Conservation (phyloP, 2,329 filamentous ascomycete species). For the Pseudogymnoascus sp. region DNA sequence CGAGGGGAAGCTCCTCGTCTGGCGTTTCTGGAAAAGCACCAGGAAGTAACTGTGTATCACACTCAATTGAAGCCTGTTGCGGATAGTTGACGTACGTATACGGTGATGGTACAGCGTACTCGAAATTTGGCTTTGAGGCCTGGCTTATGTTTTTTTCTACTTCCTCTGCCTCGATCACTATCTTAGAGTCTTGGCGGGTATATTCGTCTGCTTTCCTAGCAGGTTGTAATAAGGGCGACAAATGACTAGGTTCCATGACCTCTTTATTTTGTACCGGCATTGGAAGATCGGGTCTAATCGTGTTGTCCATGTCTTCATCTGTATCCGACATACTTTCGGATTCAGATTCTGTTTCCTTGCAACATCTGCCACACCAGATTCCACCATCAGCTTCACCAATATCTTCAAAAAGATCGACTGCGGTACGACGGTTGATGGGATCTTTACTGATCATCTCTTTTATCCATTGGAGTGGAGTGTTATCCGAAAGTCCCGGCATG, state of each 20-base stretch:
- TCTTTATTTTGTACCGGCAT: constrained; percentile 9
- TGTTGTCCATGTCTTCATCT: constrained; percentile 12
- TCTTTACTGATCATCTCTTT: constrained; percentile 16
- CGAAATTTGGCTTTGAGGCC: neutral
- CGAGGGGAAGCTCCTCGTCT: neutral
- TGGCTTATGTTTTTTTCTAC: neutral
- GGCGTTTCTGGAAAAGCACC: neutral
- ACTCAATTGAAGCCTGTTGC: neutral
- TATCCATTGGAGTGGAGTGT: constrained; percentile 16
- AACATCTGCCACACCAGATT: constrained; percentile 1
- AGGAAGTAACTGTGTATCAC: neutral
- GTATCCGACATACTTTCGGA: constrained; percentile 1
- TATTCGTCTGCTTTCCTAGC: neutral
- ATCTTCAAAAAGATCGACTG: constrained; percentile 12
- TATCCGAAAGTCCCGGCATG: constrained; percentile 12
- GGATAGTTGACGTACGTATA: neutral
- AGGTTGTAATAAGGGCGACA: constrained; percentile 9
- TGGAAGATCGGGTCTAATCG: neutral
- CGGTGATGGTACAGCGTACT: neutral
- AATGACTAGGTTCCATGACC: constrained; percentile 15
- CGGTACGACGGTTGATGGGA: constrained; percentile 10
- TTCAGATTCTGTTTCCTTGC: constrained; percentile 1
- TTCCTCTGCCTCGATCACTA: neutral
- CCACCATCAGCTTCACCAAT: constrained; percentile 11
- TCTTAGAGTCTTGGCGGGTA: neutral